phyloP scores from a whole-genome alignment of 768 basidiomycete genomes.

The Termitomyces sp. region DNA sequence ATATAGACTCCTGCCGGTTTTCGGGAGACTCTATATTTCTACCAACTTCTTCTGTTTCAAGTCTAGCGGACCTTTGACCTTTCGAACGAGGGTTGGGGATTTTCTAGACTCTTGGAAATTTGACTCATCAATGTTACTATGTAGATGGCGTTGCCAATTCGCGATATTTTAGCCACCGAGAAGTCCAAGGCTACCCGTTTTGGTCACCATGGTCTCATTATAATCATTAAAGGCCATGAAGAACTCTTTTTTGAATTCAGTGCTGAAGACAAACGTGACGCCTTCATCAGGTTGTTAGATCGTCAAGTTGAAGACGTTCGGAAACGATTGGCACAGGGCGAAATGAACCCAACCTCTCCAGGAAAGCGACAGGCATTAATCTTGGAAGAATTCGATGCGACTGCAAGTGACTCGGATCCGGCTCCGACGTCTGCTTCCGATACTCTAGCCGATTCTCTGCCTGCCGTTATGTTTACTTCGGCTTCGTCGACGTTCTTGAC shows the following conservation, averaged over 20 bases:
- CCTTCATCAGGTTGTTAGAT: constrained; percentile 71
- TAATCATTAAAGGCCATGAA: constrained; percentile 94
- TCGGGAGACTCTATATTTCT: constrained; percentile 87
- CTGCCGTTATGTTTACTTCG: constrained; percentile 95
- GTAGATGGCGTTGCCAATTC: constrained; percentile 95
- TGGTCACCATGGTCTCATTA: constrained; percentile 82
- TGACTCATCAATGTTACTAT: not conserved
- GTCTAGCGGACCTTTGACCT: constrained; percentile 72
- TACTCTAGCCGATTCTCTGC: constrained; percentile 60
- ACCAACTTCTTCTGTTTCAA: constrained; percentile 93
- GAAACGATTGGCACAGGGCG: constrained; percentile 39
- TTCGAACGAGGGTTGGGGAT: constrained; percentile 71
- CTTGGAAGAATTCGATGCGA: constrained; percentile 78
- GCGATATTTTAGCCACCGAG: constrained; percentile 81
- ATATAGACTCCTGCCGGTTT: constrained; percentile 84
- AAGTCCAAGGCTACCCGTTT: constrained; percentile 85
- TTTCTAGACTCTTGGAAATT: not conserved
- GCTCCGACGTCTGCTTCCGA: constrained; percentile 45
- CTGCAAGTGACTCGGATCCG: constrained; percentile 32
- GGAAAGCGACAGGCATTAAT: constrained; percentile 71
- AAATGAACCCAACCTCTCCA: constrained; percentile 34
- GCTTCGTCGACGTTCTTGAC: constrained; percentile 95
- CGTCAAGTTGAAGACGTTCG: constrained; percentile 74
- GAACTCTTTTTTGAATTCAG: constrained; percentile 96
- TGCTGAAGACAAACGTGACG: constrained; percentile 72